These are phyloP conservation scores for Delonix regia DNA, from an alignment of 306 rosid genomes.

Conservation along the genomic window DNA sequence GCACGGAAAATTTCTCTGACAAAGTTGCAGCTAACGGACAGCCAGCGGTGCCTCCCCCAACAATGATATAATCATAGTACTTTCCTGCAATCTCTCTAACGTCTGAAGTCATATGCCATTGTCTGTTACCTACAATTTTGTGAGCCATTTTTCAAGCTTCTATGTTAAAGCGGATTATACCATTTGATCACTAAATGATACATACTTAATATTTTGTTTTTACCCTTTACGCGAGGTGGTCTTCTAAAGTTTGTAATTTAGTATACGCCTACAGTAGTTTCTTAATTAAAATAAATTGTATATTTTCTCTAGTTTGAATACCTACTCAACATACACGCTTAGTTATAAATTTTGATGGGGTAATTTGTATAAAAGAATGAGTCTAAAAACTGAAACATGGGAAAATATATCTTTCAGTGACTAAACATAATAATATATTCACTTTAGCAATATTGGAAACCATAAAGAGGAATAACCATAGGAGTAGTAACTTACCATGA, in stretches of 20 bases:
- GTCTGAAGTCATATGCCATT: slow-evolving; percentile 69
- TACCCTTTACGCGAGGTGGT: too few relatives aligned
- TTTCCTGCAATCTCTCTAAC: slow-evolving; percentile 63
- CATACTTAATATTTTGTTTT: too few relatives aligned
- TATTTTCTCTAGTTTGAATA: too few relatives aligned
- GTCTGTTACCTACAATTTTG: slow-evolving; percentile 38
- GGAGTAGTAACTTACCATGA: slow-evolving; percentile 48
- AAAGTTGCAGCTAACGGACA: slow-evolving; percentile 78
- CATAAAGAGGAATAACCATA: neutral
- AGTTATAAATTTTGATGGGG: too few relatives aligned
- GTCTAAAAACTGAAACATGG: neutral
- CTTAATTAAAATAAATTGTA: too few relatives aligned
- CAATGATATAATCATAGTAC: slow-evolving; percentile 67
- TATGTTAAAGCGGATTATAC: neutral
- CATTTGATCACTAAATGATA: neutral
- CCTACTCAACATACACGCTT: too few relatives aligned
- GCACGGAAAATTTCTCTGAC: slow-evolving; percentile 67
- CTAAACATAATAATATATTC: too few relatives aligned
- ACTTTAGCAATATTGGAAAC: too few relatives aligned
- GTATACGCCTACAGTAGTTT: too few relatives aligned
- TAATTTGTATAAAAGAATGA: neutral
- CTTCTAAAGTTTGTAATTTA: too few relatives aligned
- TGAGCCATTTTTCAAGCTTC: slow-evolving; percentile 12
- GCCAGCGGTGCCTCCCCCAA: slow-evolving; percentile 82
- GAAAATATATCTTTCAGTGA: neutral